Evolutionary conservation across 2,329 filamentous ascomycete species (phyloP).

Genomic region (Talaromyces sp.): DNA sequence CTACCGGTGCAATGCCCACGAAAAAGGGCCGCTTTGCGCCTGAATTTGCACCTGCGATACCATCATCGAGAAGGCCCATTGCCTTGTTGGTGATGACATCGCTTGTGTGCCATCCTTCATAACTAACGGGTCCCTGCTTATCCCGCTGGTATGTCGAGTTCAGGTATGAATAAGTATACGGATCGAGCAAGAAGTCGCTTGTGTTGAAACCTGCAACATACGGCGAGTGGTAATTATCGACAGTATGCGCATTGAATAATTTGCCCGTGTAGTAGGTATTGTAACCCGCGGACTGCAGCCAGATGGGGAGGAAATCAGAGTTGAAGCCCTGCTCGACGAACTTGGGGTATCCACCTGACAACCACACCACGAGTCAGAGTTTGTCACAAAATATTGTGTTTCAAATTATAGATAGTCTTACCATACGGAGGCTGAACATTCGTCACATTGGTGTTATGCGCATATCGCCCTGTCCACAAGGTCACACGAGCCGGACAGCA

Average conservation of each 20-base stretch:
- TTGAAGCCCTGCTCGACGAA: slow-evolving; percentile 49
- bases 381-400: neutral
- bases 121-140: slow-evolving; percentile 49
- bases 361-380: neutral
- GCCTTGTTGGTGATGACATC: slow-evolving; percentile 59
- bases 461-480: slow-evolving; percentile 60
- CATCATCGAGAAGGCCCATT: slow-evolving; percentile 57
- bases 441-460: slow-evolving; percentile 68
- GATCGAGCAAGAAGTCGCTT: slow-evolving; percentile 35
- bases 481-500: slow-evolving; percentile 65
- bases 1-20: slow-evolving; percentile 59
- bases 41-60: slow-evolving; percentile 40
- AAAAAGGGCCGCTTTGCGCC: slow-evolving; percentile 54
- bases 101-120: slow-evolving; percentile 50
- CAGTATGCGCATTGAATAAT: slow-evolving; percentile 48
- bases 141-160: slow-evolving; percentile 62
- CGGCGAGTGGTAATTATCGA: slow-evolving; percentile 43
- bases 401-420: slow-evolving; percentile 15
- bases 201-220: slow-evolving; percentile 32
- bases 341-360: slow-evolving; percentile 42
- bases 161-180: slow-evolving; percentile 60
- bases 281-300: slow-evolving; percentile 49
- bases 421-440: slow-evolving; percentile 50
- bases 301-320: slow-evolving; percentile 46
- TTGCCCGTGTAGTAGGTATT: slow-evolving; percentile 54